phyloP scores from a whole-genome alignment of 2,329 filamentous ascomycete genomes.

The Fusarium tjaetaba region DNA sequence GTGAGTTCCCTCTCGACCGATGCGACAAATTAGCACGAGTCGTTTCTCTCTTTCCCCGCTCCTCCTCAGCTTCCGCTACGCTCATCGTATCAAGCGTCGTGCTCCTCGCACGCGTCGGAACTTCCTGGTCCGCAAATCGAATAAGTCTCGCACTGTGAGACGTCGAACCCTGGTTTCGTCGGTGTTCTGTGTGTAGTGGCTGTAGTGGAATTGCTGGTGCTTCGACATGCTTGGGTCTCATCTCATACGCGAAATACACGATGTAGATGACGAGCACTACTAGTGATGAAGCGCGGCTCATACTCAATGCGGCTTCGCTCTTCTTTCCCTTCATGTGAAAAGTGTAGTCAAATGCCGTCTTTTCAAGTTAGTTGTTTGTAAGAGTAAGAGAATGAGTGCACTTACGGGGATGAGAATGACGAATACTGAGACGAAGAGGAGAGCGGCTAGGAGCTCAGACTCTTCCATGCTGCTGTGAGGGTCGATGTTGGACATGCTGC shows the following conservation, averaged over 20 bases:
- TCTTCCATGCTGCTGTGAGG: slow-evolving; percentile 56
- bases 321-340: slow-evolving; percentile 69
- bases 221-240: slow-evolving; percentile 71
- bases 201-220: slow-evolving; percentile 77
- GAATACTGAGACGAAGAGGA: slow-evolving; percentile 53
- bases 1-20: slow-evolving; percentile 37
- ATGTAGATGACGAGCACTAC: slow-evolving; percentile 78
- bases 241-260: slow-evolving; percentile 79
- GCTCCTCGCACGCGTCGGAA: slow-evolving; percentile 19
- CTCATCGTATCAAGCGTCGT: slow-evolving; percentile 26
- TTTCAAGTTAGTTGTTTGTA: not conserved
- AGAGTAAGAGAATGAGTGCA: accelerated
- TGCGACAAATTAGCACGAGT: slow-evolving; percentile 32
- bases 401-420: slow-evolving; percentile 52
- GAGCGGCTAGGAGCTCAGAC: slow-evolving; percentile 49
- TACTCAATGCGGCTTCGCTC: slow-evolving; percentile 70
- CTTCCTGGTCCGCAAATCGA: slow-evolving; percentile 45
- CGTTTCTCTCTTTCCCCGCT: slow-evolving; percentile 5
- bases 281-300: slow-evolving; percentile 81
- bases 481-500: slow-evolving; percentile 74
- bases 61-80: slow-evolving; percentile 15
- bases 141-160: slow-evolving; percentile 41
- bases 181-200: slow-evolving; percentile 58
- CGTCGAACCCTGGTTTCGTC: slow-evolving; percentile 11
- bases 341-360: slow-evolving; percentile 55